phyloP scores from a whole-genome alignment of 148 eudicot genomes.

The Drosera capensis region DNA sequence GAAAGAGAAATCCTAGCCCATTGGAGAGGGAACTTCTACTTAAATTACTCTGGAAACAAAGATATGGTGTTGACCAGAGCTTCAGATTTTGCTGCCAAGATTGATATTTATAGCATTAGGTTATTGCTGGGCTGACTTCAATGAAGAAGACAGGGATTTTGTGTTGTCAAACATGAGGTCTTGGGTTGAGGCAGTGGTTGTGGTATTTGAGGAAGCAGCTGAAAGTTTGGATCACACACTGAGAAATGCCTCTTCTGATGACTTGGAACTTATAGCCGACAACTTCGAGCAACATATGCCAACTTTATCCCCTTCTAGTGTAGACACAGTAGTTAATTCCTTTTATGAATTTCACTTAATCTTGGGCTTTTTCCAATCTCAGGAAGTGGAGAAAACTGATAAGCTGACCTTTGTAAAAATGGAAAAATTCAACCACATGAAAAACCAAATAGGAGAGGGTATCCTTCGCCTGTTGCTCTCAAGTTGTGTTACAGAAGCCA shows the following conservation, averaged over 20 bases:
- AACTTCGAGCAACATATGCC: conserved; percentile 24
- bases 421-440: conserved; percentile 40
- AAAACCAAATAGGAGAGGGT: conserved; percentile 59
- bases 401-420: conserved; percentile 18
- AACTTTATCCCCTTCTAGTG: conserved; percentile 18
- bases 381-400: conserved; percentile 19
- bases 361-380: conserved; percentile 22
- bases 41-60: conserved; percentile 65
- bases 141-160: conserved; percentile 82
- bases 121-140: conserved; percentile 76
- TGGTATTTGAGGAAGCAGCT: conserved; percentile 73
- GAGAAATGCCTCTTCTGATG: conserved; percentile 15
- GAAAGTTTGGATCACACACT: conserved; percentile 52
- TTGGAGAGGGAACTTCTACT: conserved; percentile 42
- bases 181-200: conserved; percentile 76
- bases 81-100: conserved; percentile 46
- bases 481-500: conserved; percentile 63
- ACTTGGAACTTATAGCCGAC: conserved; percentile 16
- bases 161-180: conserved; percentile 45
- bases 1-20: conserved; percentile 27
- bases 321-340: conserved; percentile 54
- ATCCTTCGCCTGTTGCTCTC: conserved; percentile 78
- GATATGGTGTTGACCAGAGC: conserved; percentile 32
- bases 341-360: conserved; percentile 53
- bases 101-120: conserved; percentile 47